Evolutionary conservation across 768 basidiomycete genomes (phyloP).

Genomic region (Tulasnella sp.): DNA sequence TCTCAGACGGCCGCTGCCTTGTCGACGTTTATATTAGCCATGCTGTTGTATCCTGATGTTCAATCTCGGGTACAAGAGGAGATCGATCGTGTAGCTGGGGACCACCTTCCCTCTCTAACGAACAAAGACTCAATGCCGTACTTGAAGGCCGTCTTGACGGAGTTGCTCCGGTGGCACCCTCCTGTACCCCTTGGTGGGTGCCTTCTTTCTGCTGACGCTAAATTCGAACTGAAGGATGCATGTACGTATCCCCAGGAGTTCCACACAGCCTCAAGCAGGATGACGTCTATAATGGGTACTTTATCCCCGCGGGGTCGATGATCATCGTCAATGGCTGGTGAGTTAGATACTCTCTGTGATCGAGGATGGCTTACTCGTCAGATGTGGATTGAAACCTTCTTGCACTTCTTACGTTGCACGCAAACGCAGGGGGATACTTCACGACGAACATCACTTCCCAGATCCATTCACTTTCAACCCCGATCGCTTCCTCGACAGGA

Average conservation of each 20-base stretch:
- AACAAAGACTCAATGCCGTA: constrained; percentile 10
- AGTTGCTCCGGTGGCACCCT: constrained; percentile 7
- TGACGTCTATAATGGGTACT: constrained; percentile 14
- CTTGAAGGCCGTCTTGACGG: background rate
- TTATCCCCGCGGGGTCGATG: constrained; percentile 10
- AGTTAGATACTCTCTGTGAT: background rate
- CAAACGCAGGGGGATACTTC: constrained; percentile 11
- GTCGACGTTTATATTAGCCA: constrained; percentile 14
- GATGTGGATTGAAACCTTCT: background rate
- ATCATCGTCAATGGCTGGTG: constrained; percentile 16
- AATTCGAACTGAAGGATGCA: background rate
- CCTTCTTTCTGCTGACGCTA: background rate
- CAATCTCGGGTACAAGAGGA: constrained; percentile 1
- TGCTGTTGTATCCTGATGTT: constrained; percentile 11
- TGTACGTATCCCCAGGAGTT: background rate
- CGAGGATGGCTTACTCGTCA: background rate
- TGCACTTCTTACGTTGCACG: background rate
- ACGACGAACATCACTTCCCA: background rate
- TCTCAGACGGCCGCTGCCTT: background rate
- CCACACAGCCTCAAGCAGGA: constrained; percentile 14
- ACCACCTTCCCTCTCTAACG: constrained; percentile 3
- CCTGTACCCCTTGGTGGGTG: constrained; percentile 37
- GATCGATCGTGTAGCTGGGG: constrained; percentile 2
- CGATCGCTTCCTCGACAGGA: background rate
- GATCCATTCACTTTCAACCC: constrained; percentile 1